phyloP scores from a whole-genome alignment of 2,329 filamentous ascomycete genomes.

The Pseudogymnoascus sp. region DNA sequence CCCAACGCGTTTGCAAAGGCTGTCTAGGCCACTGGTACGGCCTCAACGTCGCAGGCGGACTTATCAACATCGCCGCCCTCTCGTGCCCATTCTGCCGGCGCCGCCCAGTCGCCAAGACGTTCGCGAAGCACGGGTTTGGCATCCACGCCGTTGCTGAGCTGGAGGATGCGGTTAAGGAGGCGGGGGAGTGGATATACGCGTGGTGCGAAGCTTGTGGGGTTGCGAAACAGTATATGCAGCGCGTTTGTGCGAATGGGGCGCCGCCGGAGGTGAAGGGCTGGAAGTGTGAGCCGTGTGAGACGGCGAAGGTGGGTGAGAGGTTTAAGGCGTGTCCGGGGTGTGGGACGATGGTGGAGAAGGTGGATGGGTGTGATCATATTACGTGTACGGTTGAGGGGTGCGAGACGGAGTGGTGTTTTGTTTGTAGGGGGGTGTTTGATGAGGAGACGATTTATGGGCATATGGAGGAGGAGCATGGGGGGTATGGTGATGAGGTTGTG shows the following conservation, averaged over 20 bases:
- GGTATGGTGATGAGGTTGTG: conserved; percentile 7
- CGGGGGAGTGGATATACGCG: background rate
- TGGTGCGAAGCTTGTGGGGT: conserved; percentile 26
- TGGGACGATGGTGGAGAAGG: background rate
- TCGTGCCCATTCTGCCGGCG: background rate
- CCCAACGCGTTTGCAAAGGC: background rate
- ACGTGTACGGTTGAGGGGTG: conserved; percentile 27
- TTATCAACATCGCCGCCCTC: background rate
- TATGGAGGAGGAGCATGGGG: conserved; percentile 30
- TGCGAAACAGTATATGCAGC: background rate
- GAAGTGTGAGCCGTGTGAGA: background rate
- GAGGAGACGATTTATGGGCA: conserved; percentile 31
- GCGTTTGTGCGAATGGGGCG: background rate
- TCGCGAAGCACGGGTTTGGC: background rate
- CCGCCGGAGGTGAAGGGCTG: background rate
- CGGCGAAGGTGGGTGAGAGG: background rate
- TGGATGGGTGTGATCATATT: conserved; percentile 27
- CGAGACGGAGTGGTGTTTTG: conserved; percentile 35
- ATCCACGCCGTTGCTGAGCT: background rate
- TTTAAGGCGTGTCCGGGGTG: background rate
- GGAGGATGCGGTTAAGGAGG: background rate
- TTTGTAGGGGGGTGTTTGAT: conserved; percentile 28
- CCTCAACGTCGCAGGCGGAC: background rate
- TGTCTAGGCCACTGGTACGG: background rate
- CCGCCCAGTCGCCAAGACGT: background rate